phyloP scores from a whole-genome alignment of 371 early-diverging fungal genomes.

The Mortierella sp. region DNA sequence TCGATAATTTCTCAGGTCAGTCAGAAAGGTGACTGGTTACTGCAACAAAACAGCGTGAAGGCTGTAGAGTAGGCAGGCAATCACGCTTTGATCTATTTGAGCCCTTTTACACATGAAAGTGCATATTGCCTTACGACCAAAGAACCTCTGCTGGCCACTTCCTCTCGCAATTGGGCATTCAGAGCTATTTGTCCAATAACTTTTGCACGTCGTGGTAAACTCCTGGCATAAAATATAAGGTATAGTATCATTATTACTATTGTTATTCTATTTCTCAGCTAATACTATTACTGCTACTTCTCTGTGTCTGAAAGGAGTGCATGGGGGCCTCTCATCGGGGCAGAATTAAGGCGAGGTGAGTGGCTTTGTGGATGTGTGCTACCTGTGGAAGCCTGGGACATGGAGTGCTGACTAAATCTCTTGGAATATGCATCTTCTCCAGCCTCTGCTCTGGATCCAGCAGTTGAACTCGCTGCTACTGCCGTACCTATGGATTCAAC shows the following conservation, averaged over 20 bases:
- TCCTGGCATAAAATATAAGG: no score
- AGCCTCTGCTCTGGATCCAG: neutral
- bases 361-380: neutral
- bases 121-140: neutral
- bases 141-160: no score
- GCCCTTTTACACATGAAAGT: slow-evolving; percentile 2
- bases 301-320: neutral
- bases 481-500: neutral
- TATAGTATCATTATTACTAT: no score
- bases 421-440: neutral
- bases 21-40: slow-evolving; percentile 2
- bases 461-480: neutral
- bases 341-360: neutral
- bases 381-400: neutral
- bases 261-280: neutral
- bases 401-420: neutral
- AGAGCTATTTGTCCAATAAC: no score
- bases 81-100: neutral
- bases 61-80: no score
- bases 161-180: no score
- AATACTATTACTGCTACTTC: neutral
- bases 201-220: no score
- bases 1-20: neutral
- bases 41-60: neutral
- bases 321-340: neutral